These are phyloP conservation scores for Penicilliopsis zonata DNA, from an alignment of 495 filamentous ascomycete genomes.

Conservation along the genomic window DNA sequence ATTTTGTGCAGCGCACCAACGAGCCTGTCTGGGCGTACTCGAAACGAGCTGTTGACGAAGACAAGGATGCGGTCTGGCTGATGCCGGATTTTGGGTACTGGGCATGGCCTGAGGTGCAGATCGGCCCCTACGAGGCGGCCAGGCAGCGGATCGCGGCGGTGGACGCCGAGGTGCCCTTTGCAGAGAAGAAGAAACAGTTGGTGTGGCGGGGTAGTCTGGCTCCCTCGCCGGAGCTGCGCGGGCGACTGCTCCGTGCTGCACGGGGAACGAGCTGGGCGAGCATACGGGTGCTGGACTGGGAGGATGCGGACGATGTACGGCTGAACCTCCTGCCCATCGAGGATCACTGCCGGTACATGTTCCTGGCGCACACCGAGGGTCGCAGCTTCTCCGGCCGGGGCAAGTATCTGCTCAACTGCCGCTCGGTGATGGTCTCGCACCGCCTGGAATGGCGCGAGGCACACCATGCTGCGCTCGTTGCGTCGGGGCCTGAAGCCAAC, in stretches of 20 bases:
- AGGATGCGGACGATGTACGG: conserved; percentile 19
- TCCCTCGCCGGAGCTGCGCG: conserved; percentile 25
- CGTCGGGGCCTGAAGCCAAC: conserved; percentile 44
- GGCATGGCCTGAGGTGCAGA: conserved; percentile 52
- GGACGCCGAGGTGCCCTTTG: conserved; percentile 19
- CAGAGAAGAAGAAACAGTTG: conserved; percentile 48
- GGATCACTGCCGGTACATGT: conserved; percentile 51
- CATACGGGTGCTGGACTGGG: conserved; percentile 38
- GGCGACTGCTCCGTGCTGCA: conserved; percentile 32
- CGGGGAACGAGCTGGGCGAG: conserved; percentile 38
- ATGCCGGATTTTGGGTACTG: conserved; percentile 77
- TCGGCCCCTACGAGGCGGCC: conserved; percentile 46
- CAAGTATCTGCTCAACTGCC: conserved; percentile 50
- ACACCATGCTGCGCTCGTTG: conserved; percentile 24
- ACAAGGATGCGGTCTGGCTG: conserved; percentile 44
- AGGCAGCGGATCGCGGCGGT: conserved; percentile 23
- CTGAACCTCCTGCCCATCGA: conserved; percentile 34
- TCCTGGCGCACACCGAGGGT: conserved; percentile 46
- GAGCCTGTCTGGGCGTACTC: conserved; percentile 42
- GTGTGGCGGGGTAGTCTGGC: conserved; percentile 54
- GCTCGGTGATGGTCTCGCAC: conserved; percentile 41
- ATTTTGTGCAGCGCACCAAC: conserved; percentile 19
- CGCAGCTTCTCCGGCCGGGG: conserved; percentile 43
- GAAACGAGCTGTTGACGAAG: conserved; percentile 26
- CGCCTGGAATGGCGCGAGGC: conserved; percentile 26